Evolutionary conservation across 2,329 filamentous ascomycete species (phyloP).

Genomic region (Teratosphaeria viscida): DNA sequence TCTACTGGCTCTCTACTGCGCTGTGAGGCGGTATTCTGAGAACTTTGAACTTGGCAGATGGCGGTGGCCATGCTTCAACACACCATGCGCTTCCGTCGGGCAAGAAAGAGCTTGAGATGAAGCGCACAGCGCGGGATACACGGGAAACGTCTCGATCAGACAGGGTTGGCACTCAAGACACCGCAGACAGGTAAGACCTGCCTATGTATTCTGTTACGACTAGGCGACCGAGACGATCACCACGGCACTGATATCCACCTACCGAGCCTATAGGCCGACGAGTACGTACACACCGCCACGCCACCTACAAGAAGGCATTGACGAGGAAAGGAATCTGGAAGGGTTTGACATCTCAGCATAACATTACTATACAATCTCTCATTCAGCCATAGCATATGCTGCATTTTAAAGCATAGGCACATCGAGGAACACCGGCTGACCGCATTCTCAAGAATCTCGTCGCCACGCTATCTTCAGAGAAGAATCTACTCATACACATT

Average conservation of each 20-base stretch:
- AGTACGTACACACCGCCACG: not conserved
- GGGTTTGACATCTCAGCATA: not conserved
- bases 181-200: too few species aligned
- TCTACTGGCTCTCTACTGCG: too few species aligned
- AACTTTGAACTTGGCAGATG: too few species aligned
- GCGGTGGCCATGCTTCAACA: too few species aligned
- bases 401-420: not conserved
- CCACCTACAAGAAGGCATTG: not conserved
- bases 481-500: not conserved
- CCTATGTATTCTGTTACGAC: not conserved
- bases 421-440: not conserved
- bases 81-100: too few species aligned
- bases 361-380: not conserved
- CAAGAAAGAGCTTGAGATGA: too few species aligned
- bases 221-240: not conserved
- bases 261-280: not conserved
- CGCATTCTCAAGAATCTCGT: not conserved
- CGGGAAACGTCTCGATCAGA: too few species aligned
- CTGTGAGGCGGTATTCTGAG: too few species aligned
- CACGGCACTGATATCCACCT: not conserved
- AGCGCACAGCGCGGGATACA: too few species aligned
- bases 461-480: not conserved
- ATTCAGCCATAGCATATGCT: not conserved
- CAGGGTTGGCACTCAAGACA: too few species aligned
- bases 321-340: not conserved